Conservation (phyloP, 1,284 basidiomycete species). For the Heterobasidion occidentale region DNA sequence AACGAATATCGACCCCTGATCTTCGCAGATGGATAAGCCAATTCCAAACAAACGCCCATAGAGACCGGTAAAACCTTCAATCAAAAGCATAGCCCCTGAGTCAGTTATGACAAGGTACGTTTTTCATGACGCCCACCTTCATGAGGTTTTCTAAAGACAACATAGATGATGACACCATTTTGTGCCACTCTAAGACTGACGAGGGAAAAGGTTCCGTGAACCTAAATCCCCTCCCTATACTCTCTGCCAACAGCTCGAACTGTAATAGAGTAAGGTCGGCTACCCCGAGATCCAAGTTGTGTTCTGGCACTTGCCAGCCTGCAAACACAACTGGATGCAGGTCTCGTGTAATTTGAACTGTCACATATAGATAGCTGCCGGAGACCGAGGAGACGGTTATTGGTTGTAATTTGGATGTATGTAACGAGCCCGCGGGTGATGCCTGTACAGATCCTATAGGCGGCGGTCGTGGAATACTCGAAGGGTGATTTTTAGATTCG, state of each 20-base stretch:
- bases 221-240: constrained; percentile 36
- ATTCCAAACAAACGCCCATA: constrained; percentile 74
- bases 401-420: constrained; percentile 46
- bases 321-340: constrained; percentile 79
- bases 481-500: constrained; percentile 15
- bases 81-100: constrained; percentile 7
- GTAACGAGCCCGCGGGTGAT: constrained; percentile 8
- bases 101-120: constrained; percentile 1
- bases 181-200: constrained; percentile 50
- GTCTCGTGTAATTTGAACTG: constrained; percentile 91
- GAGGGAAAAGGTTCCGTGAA: constrained; percentile 19
- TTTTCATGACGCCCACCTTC: constrained; percentile 35
- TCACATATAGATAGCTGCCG: constrained; percentile 81
- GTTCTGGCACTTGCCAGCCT: constrained; percentile 65
- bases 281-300: constrained; percentile 73
- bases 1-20: constrained; percentile 36
- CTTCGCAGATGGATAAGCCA: constrained; percentile 57
- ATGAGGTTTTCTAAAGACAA: constrained; percentile 66
- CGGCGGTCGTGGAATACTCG: constrained; percentile 17
- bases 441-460: constrained; percentile 17
- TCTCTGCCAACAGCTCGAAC: constrained; percentile 61
- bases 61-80: constrained; percentile 61
- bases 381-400: constrained; percentile 79
- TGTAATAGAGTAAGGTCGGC: constrained; percentile 79
- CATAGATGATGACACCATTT: constrained; percentile 48